phyloP scores from a whole-genome alignment of 2,329 filamentous ascomycete species.

The Alternaria incomplexa region DNA sequence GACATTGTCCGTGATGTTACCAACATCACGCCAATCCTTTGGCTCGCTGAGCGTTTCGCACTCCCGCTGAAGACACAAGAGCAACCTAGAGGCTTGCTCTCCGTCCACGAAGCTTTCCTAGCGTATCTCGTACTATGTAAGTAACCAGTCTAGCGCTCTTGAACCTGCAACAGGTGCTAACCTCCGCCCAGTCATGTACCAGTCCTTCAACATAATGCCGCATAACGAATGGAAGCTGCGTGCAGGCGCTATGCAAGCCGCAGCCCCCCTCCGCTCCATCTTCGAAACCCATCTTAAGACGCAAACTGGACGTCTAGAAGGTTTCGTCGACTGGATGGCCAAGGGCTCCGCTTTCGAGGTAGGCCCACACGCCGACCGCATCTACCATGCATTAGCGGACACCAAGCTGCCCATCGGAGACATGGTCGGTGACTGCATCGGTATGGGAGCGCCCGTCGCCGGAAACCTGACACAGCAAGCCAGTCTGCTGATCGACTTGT shows the following conservation, averaged over 20 bases:
- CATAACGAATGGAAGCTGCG: slow-evolving; percentile 57
- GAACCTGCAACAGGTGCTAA: not conserved
- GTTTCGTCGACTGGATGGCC: slow-evolving; percentile 58
- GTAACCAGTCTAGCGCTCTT: not conserved
- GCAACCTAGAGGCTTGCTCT: slow-evolving; percentile 63
- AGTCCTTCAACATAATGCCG: slow-evolving; percentile 61
- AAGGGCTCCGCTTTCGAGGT: slow-evolving; percentile 63
- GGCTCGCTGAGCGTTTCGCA: slow-evolving; percentile 68
- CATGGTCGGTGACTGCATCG: slow-evolving; percentile 58
- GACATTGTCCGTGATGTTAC: slow-evolving; percentile 69
- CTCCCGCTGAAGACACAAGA: slow-evolving; percentile 69
- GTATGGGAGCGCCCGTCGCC: slow-evolving; percentile 57
- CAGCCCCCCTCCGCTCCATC: slow-evolving; percentile 72
- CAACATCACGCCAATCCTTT: slow-evolving; percentile 70
- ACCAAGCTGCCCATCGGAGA: slow-evolving; percentile 56
- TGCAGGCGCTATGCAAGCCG: slow-evolving; percentile 54
- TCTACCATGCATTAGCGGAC: slow-evolving; percentile 58
- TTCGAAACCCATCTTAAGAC: slow-evolving; percentile 69
- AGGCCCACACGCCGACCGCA: slow-evolving; percentile 57
- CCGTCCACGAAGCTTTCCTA: slow-evolving; percentile 55
- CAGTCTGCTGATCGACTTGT: slow-evolving; percentile 60
- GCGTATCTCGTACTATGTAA: slow-evolving; percentile 66
- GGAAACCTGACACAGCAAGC: slow-evolving; percentile 61
- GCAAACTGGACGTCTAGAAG: slow-evolving; percentile 60
- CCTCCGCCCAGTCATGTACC: slow-evolving; percentile 55